Percentiles rank a stretch among this genome's conserved stretches.
Conservation (phyloP, 2,329 filamentous ascomycete genomes). For the Dendryphion nanum region DNA sequence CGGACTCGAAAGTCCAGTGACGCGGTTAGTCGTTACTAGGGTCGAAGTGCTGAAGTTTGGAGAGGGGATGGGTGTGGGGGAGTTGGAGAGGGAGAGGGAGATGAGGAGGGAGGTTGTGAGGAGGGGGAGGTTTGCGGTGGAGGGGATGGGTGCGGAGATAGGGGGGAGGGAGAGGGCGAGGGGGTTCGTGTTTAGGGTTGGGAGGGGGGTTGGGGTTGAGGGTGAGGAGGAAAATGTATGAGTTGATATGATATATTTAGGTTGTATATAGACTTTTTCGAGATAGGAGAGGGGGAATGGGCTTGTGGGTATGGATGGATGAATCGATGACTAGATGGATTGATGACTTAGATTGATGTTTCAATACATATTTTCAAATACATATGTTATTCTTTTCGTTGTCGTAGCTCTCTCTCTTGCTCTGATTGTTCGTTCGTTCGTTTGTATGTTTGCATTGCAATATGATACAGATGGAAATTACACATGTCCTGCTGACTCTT, state of each 20-base stretch:
- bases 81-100: constrained; percentile 35
- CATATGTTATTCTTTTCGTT: too few relatives aligned
- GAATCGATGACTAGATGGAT: too few relatives aligned
- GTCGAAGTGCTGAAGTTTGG: constrained; percentile 37
- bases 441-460: too few relatives aligned
- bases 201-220: constrained; percentile 15
- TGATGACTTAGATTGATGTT: too few relatives aligned
- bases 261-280: neutral
- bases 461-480: too few relatives aligned
- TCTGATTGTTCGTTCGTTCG: too few relatives aligned
- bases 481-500: too few relatives aligned
- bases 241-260: neutral
- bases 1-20: too few relatives aligned
- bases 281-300: neutral
- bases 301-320: neutral
- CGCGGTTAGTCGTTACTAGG: constrained; percentile 34
- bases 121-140: constrained; percentile 35
- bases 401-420: too few relatives aligned
- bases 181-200: constrained; percentile 29
- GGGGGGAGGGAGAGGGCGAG: constrained; percentile 8
- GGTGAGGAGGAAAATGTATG: constrained; percentile 1
- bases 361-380: too few relatives aligned
- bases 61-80: constrained; percentile 36
- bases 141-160: neutral
- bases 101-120: constrained; percentile 38